These are phyloP conservation scores for Ceratorhiza oryzae-sativae DNA, from an alignment of 1,284 basidiomycete genomes.

Conservation along the genomic window DNA sequence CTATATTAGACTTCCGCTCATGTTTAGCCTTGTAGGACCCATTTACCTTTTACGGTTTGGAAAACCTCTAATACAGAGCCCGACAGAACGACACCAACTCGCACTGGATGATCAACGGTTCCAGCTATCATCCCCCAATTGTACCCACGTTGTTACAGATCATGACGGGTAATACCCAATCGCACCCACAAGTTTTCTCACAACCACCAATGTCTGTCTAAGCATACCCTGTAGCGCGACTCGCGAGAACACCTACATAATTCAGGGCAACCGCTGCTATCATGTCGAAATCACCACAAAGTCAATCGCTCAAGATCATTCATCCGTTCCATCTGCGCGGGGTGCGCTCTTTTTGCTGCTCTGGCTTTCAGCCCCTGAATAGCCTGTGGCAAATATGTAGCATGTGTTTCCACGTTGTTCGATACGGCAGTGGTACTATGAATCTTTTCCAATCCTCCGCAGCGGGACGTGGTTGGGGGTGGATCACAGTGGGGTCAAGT, in stretches of 20 bases:
- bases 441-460: slow-evolving; percentile 55
- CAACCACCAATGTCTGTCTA: too few relatives aligned
- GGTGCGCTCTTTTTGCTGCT: neutral
- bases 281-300: neutral
- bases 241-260: neutral
- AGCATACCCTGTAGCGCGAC: neutral
- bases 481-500: slow-evolving; percentile 47
- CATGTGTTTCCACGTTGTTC: slow-evolving; percentile 53
- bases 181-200: too few relatives aligned
- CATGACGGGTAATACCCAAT: neutral
- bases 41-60: too few relatives aligned
- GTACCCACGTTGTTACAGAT: slow-evolving; percentile 14
- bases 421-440: slow-evolving; percentile 46
- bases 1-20: too few relatives aligned
- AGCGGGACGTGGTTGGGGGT: slow-evolving; percentile 49
- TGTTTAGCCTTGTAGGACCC: too few relatives aligned
- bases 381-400: slow-evolving; percentile 43
- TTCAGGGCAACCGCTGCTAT: neutral
- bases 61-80: neutral
- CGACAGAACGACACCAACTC: too few relatives aligned
- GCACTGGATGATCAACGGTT: slow-evolving; percentile 1
- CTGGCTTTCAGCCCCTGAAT: neutral
- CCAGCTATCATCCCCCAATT: neutral
- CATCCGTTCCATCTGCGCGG: neutral
- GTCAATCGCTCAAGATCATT: neutral